These are phyloP conservation scores for Marsdenia floribunda DNA, from an alignment of 257 asterid genomes.

Conservation along the genomic window DNA sequence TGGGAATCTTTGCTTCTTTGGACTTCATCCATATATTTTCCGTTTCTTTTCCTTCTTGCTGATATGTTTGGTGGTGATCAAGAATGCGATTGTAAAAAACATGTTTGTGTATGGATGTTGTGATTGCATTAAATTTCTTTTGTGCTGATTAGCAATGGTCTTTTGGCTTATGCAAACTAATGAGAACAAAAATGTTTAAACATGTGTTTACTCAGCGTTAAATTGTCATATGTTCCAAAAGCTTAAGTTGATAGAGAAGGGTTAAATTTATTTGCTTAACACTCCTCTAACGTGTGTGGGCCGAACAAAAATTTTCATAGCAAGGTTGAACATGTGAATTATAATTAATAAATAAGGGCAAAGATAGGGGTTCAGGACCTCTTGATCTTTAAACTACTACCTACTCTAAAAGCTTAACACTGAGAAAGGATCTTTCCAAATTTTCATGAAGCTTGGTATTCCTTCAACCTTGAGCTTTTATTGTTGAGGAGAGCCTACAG, in stretches of 20 bases:
- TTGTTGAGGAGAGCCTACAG: not conserved
- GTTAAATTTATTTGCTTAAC: too few species aligned
- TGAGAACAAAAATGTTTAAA: too few species aligned
- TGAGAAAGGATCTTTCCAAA: not conserved
- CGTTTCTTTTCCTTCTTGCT: not conserved
- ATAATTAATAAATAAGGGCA: too few species aligned
- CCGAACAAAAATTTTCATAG: too few species aligned
- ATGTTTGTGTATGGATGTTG: not conserved
- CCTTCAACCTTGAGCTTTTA: not conserved
- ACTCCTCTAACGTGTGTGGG: too few species aligned
- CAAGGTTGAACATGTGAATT: too few species aligned
- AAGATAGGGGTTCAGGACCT: too few species aligned
- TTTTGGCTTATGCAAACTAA: not conserved
- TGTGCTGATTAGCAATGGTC: not conserved
- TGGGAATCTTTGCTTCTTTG: not conserved
- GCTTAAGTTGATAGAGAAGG: too few species aligned
- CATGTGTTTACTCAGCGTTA: not conserved
- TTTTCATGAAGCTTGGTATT: not conserved
- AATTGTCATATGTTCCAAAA: too few species aligned
- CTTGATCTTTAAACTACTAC: too few species aligned
- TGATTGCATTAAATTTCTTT: not conserved
- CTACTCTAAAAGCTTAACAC: too few species aligned
- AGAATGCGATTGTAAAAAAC: not conserved
- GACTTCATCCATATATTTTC: not conserved
- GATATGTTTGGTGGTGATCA: not conserved